Base-by-base conservation (phyloP, 192 early-diverging fungal genomes). In the Spizellomyces sp. region DNA sequence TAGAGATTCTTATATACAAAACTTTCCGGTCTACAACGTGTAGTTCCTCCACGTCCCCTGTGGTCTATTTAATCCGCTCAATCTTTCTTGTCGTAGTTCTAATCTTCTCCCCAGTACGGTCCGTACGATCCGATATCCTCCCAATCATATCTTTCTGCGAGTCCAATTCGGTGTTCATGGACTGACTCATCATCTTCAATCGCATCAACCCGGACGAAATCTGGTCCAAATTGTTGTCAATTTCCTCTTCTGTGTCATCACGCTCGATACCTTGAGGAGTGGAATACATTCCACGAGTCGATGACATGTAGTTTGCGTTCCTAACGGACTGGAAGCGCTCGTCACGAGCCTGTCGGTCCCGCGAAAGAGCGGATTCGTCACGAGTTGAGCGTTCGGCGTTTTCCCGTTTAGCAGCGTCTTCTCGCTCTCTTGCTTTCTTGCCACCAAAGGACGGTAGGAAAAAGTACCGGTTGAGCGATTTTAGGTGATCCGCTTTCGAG, bases 191-290 rank as follows among this genome's bases (percentile, higher is more conserved):
- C 77, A 86, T 80, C 70, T 79, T 80, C 44, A 87, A 61, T 47
- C 81, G 43, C 5, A 55, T 62, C 36, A 87, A 61, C 3, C 76
- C 84, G 41, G 65, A 58, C 41, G 64, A 68, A 7, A 87, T 67
- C 70, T 85, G 79, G 60, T 84, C 79, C 72, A 87, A 62, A 66
- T 87, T 87, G 22, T 52, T 44, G 62, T 87, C 86, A 66, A 85
- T 83, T 66, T 87, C 86, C 58, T 76, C 71, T 58, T 87, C 86
- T 43, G 72, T 56, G 3, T 77, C 78, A 59, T 83, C 84, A 17
- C 81, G 43, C 36, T 83, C 83, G 64, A 84, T 45, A 19, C 77
- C 81, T 8, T 80, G 60, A 12, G 84, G 81, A 15, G 81, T 85
- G 42, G 75, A 76, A 58, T 83, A 85, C 22, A 48, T 68, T 41